Conservation (phyloP, 306 rosid genomes). For the Notholithocarpus densiflorus region DNA sequence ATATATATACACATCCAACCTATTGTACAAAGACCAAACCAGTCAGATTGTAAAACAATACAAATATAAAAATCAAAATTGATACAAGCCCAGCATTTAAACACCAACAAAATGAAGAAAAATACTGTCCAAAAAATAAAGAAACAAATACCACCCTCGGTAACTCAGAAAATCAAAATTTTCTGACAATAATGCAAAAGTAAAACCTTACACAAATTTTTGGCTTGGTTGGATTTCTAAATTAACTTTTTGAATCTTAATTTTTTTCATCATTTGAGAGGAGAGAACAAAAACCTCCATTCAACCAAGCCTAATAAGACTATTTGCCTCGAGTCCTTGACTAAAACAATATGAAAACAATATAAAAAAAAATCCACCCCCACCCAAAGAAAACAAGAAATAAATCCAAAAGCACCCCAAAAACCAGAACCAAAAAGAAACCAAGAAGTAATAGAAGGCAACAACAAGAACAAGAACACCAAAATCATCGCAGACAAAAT, state of each 20-base stretch:
- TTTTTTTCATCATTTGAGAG: background rate
- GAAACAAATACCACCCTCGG: background rate
- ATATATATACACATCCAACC: constrained; percentile 73
- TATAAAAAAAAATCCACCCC: background rate
- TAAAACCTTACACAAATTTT: background rate
- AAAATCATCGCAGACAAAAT: no score
- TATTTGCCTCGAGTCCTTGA: no score
- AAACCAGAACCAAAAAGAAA: constrained; percentile 7
- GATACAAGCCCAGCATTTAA: background rate
- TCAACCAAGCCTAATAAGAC: background rate
- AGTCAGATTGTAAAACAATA: constrained; percentile 2
- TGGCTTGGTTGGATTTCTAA: background rate
- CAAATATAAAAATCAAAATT: background rate
- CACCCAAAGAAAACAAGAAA: background rate
- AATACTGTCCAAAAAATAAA: background rate
- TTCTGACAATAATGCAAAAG: background rate
- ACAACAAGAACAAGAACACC: no score
- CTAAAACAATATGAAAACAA: background rate
- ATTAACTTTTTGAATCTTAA: background rate
- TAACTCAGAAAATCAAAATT: background rate
- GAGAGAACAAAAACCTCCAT: background rate
- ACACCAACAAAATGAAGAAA: background rate
- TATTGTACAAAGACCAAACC: constrained; percentile 23
- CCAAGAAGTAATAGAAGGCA: background rate
- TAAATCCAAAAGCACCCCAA: background rate